phyloP scores from a whole-genome alignment of 768 basidiomycete genomes.

The Baorangia bicolor region DNA sequence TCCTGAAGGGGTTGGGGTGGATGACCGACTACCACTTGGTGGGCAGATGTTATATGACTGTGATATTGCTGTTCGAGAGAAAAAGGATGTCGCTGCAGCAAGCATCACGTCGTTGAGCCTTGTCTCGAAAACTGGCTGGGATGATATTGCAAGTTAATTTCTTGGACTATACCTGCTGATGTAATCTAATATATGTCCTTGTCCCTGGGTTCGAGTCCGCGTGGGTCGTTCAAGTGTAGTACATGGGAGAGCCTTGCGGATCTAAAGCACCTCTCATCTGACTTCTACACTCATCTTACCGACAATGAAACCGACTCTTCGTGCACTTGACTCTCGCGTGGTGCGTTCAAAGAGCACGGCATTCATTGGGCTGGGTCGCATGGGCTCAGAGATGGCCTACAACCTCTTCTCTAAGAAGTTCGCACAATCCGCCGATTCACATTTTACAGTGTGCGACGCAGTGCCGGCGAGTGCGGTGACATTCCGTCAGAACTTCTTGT shows the following conservation, averaged over 20 bases:
- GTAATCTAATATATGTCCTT: constrained; percentile 5
- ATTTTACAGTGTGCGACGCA: constrained; percentile 80
- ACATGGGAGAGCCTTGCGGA: not conserved
- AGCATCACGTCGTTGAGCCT: constrained; percentile 46
- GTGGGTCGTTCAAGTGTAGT: not conserved
- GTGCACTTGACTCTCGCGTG: constrained; percentile 35
- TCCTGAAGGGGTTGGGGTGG: constrained; percentile 36
- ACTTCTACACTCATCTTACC: not conserved
- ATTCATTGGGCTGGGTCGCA: constrained; percentile 85
- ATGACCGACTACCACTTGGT: constrained; percentile 36
- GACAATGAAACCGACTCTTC: constrained; percentile 52
- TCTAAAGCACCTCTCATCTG: not conserved
- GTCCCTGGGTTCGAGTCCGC: no score
- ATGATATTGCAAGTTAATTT: not conserved
- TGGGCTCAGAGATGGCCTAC: constrained; percentile 85
- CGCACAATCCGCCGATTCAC: constrained; percentile 48
- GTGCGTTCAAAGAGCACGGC: constrained; percentile 54
- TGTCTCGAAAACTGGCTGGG: not conserved
- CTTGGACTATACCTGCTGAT: not conserved
- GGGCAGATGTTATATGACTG: constrained; percentile 72
- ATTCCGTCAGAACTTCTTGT: constrained; percentile 56
- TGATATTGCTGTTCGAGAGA: constrained; percentile 75
- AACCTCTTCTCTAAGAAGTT: constrained; percentile 80
- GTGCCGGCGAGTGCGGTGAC: constrained; percentile 52
- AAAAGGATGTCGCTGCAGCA: constrained; percentile 82